These are phyloP conservation scores for Furcasterigmium sp. DNA, from an alignment of 2,329 filamentous ascomycete genomes.

Conservation along the genomic window DNA sequence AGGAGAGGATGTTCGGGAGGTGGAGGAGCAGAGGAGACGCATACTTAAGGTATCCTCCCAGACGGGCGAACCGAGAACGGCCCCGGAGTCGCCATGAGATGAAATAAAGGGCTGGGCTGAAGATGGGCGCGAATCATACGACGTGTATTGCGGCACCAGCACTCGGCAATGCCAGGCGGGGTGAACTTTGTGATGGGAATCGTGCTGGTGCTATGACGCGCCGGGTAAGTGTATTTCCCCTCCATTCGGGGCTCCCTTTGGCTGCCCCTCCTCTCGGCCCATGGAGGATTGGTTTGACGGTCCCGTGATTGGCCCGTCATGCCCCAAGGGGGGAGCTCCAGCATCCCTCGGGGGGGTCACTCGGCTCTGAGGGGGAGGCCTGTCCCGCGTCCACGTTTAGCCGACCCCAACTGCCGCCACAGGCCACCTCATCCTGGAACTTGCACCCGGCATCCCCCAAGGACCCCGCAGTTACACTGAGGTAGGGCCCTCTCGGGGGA, in stretches of 20 bases:
- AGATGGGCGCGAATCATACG: slow-evolving; percentile 5
- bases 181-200: neutral
- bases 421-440: too few relatives aligned
- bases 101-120: neutral
- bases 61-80: neutral
- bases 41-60: neutral
- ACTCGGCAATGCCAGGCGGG: slow-evolving; percentile 1
- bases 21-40: slow-evolving; percentile 43
- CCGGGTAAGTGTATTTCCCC: slow-evolving; percentile 1
- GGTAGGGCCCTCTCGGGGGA: too few relatives aligned
- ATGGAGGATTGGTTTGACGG: too few relatives aligned
- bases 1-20: slow-evolving; percentile 70
- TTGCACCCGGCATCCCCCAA: too few relatives aligned
- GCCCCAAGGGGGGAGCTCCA: too few relatives aligned
- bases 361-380: too few relatives aligned
- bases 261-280: too few relatives aligned
- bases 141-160: slow-evolving; percentile 4
- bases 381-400: too few relatives aligned
- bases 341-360: too few relatives aligned
- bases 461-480: too few relatives aligned
- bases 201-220: neutral
- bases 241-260: neutral
- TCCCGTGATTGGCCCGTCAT: too few relatives aligned
- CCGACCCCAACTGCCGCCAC: too few relatives aligned
- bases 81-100: neutral